phyloP scores from a whole-genome alignment of 2,329 filamentous ascomycete species.

The Colletotrichum nymphaeae region DNA sequence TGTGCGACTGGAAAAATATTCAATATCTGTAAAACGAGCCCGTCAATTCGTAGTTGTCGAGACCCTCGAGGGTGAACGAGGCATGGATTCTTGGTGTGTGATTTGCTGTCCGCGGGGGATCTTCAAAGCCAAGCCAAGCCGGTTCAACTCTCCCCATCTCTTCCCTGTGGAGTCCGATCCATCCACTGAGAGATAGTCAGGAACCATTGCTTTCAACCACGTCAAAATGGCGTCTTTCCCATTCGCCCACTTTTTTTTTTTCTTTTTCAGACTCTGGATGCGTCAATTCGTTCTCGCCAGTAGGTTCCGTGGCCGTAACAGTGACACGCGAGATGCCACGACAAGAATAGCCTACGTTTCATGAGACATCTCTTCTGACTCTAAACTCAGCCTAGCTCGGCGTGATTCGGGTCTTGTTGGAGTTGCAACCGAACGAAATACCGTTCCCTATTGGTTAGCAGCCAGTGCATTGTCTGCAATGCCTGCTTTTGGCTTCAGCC shows the following conservation, averaged over 20 bases:
- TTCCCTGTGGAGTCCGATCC: constrained; percentile 21
- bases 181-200: background rate
- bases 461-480: constrained; percentile 18
- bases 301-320: constrained; percentile 15
- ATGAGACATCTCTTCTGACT: constrained; percentile 27
- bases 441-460: background rate
- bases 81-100: background rate
- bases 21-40: no score
- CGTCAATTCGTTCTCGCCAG: constrained; percentile 21
- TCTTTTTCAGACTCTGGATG: constrained; percentile 14
- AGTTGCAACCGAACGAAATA: background rate
- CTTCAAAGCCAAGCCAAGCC: constrained; percentile 24
- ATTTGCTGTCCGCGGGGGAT: constrained; percentile 2
- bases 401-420: background rate
- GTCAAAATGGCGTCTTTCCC: constrained; percentile 8
- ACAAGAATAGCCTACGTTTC: constrained; percentile 31
- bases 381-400: constrained; percentile 17
- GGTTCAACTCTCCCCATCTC: constrained; percentile 3
- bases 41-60: no score
- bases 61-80: no score
- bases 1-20: no score
- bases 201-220: background rate
- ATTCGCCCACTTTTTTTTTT: constrained; percentile 27
- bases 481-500: constrained; percentile 1
- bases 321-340: constrained; percentile 33